Base-by-base conservation (phyloP, 257 asterid species). In the Solanum dulcamara region DNA sequence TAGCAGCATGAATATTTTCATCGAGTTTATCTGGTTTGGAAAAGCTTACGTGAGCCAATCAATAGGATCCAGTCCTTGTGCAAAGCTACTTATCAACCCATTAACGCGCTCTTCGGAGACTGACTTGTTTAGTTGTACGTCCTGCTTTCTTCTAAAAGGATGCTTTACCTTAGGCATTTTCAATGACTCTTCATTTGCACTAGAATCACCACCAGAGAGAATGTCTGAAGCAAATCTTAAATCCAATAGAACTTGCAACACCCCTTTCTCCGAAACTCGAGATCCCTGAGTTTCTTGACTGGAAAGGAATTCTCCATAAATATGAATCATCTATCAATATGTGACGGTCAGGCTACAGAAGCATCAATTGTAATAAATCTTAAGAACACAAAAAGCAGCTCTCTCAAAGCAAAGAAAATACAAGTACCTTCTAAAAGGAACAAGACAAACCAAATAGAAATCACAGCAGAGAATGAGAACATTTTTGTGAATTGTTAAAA, bases 11-110 rank as follows among this genome's bases (percentile, higher is more conserved):
- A 50, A 48, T 17, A 28, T 79, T 48, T 48, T 79, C 66, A 35
- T 84, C 3, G 4, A 70, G 55, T 50, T 59, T 84, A 48, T 72
- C 55, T 4, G 51, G 42, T 51, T 50, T 17, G 50, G 44, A 87
- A 89, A 86, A 89, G 89, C 98, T 88, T 94, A 97, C 98, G 98
- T 97, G 86, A 93, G 98, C 99, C 99, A 97, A 86, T 97, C 98
- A 55, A 97, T 97, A 85, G 98, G 99, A 89, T 97, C 99, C 91
- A 97, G 88, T 83, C 89, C 92, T 68, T 93, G 94, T 51, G 98
- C 91, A 70, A 97, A 91, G 84, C 88, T 93, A 88, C 90, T 85
- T 33, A 92, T 88, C 93, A 94, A 88, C 89, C 86, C 88, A 81
- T 86, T 89, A 48, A 91, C 88, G 24, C 91, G 95, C 87, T 92